Conservation (phyloP, 1,284 basidiomycete species). For the Schizophyllum commune region DNA sequence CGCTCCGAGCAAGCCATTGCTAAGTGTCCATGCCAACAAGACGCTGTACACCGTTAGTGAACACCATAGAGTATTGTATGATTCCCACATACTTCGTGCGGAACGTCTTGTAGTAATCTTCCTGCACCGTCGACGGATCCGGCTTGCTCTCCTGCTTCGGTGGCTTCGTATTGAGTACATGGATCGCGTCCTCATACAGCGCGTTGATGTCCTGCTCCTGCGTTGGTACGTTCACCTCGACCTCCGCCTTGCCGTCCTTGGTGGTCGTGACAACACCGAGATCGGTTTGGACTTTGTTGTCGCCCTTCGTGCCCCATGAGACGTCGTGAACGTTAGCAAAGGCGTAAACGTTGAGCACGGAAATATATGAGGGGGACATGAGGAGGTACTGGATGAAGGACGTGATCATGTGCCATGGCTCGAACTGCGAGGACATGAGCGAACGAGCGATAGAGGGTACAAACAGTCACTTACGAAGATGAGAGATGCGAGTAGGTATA, state of each 20-base stretch:
- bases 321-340: slow-evolving; percentile 87
- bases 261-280: slow-evolving; percentile 68
- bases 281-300: slow-evolving; percentile 80
- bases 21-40: slow-evolving; percentile 76
- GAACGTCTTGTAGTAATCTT: slow-evolving; percentile 86
- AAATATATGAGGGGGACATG: slow-evolving; percentile 89
- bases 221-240: slow-evolving; percentile 75
- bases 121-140: slow-evolving; percentile 66
- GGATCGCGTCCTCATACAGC: slow-evolving; percentile 79
- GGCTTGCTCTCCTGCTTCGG: slow-evolving; percentile 60
- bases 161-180: slow-evolving; percentile 67
- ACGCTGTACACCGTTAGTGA: slow-evolving; percentile 27
- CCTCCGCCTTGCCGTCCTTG: slow-evolving; percentile 54
- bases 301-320: slow-evolving; percentile 89
- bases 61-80: slow-evolving; percentile 3
- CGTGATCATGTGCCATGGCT: slow-evolving; percentile 91
- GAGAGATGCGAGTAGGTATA: slow-evolving; percentile 76
- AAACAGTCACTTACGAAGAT: slow-evolving; percentile 83
- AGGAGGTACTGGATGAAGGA: slow-evolving; percentile 92
- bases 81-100: slow-evolving; percentile 58
- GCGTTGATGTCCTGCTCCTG: slow-evolving; percentile 84
- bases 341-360: slow-evolving; percentile 84
- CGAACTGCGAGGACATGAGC: slow-evolving; percentile 44
- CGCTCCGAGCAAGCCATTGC: slow-evolving; percentile 73
- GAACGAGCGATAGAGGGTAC: no score